Evolutionary conservation across 1,284 basidiomycete genomes (phyloP).

Genomic region (Fomitopsis betulina): DNA sequence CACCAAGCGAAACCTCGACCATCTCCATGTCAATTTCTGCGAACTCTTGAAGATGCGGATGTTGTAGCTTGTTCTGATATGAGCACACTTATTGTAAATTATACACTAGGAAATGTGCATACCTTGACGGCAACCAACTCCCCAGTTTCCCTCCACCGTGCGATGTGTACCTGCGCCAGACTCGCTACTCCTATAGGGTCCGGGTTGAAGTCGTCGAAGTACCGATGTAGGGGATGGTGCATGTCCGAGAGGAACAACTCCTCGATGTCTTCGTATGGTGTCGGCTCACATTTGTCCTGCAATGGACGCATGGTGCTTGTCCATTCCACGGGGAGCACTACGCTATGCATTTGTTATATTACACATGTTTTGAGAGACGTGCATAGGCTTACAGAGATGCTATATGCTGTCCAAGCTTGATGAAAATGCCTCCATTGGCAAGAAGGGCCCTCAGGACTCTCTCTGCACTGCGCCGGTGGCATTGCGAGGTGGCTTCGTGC

Average conservation of each 20-base stretch:
- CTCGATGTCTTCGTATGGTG: conserved; percentile 66
- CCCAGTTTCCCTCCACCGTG: conserved; percentile 67
- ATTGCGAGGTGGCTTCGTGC: conserved; percentile 62
- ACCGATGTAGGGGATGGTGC: conserved; percentile 55
- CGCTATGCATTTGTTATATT: conserved; percentile 27
- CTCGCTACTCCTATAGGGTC: conserved; percentile 94
- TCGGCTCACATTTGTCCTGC: conserved; percentile 85
- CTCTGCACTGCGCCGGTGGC: conserved; percentile 77
- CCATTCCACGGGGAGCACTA: conserved; percentile 81
- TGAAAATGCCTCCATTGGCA: conserved; percentile 90
- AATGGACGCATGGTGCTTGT: conserved; percentile 63
- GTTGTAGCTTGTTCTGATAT: conserved; percentile 65
- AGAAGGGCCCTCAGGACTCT: conserved; percentile 77
- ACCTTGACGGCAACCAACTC: conserved; percentile 89
- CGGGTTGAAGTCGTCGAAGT: conserved; percentile 83
- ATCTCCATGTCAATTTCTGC: conserved; percentile 81
- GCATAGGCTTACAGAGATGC: conserved; percentile 49
- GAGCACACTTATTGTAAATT: neutral
- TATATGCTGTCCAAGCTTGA: conserved; percentile 92
- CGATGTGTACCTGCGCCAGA: conserved; percentile 94
- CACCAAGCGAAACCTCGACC: conserved; percentile 79
- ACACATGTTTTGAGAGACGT: conserved; percentile 16
- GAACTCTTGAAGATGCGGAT: conserved; percentile 93
- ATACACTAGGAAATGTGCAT: conserved; percentile 5
- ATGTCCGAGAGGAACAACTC: conserved; percentile 71